phyloP scores from a whole-genome alignment of 495 filamentous ascomycete genomes.

The Aspergillus wentii region DNA sequence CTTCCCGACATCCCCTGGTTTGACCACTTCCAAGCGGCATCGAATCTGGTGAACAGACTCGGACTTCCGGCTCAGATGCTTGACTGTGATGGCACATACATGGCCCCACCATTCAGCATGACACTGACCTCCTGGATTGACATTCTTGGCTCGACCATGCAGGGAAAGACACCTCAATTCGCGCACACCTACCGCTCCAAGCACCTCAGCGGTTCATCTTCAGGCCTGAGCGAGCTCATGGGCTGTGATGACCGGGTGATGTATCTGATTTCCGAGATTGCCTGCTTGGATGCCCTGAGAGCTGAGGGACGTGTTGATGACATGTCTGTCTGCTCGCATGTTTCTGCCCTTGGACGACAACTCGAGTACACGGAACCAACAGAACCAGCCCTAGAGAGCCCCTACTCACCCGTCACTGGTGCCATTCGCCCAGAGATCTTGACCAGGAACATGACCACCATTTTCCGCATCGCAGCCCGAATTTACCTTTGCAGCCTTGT shows the following conservation, averaged over 20 bases:
- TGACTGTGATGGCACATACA: conserved; percentile 44
- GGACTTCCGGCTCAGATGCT: conserved; percentile 68
- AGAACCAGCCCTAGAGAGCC: conserved; percentile 48
- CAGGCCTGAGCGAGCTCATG: conserved; percentile 89
- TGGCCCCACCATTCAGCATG: conserved; percentile 89
- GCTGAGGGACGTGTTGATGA: conserved; percentile 70
- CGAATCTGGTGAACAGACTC: conserved; percentile 75
- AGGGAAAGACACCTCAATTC: conserved; percentile 77
- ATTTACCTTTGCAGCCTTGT: conserved; percentile 95
- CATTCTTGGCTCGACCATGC: conserved; percentile 91
- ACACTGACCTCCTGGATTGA: conserved; percentile 94
- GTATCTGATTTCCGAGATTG: conserved; percentile 97
- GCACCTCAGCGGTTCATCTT: conserved; percentile 65
- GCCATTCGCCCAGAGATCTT: conserved; percentile 77
- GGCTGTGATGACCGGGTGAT: conserved; percentile 96
- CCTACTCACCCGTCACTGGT: conserved; percentile 52
- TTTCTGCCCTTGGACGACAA: conserved; percentile 73
- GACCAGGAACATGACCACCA: conserved; percentile 76
- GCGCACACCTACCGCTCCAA: conserved; percentile 90
- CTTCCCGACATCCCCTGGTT: conserved; percentile 95
- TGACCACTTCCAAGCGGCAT: conserved; percentile 90
- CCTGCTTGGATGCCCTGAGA: conserved; percentile 89
- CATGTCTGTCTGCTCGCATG: conserved; percentile 78
- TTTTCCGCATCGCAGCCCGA: conserved; percentile 88
- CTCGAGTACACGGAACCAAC: conserved; percentile 71